Evolutionary conservation across 768 basidiomycete genomes (phyloP).

Genomic region (Lactifluus rugatus): DNA sequence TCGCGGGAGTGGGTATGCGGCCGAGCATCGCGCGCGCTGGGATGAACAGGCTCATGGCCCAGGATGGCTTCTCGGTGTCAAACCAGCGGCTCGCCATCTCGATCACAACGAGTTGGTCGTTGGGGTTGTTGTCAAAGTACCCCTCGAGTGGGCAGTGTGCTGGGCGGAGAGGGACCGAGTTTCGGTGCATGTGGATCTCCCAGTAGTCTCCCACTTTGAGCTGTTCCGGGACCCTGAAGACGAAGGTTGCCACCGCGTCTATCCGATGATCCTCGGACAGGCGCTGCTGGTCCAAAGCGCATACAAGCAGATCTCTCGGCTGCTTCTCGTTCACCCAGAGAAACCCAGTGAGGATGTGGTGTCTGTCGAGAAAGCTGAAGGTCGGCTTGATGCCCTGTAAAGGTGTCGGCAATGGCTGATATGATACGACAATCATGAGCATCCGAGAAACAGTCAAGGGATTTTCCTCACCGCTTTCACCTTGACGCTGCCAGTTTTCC

Average conservation of each 20-base stretch:
- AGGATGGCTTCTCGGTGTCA: background rate
- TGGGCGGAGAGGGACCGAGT: background rate
- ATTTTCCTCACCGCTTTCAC: background rate
- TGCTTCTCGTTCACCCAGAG: background rate
- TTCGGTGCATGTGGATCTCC: background rate
- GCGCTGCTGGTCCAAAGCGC: background rate
- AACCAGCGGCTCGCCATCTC: background rate
- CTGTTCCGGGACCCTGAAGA: background rate
- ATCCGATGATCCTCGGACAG: background rate
- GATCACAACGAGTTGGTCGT: background rate
- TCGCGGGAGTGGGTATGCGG: background rate
- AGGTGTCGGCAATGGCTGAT: background rate
- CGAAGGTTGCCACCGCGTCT: background rate
- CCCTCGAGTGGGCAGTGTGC: background rate
- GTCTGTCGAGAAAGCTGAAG: background rate
- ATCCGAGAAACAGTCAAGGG: background rate
- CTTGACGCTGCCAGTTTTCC: background rate
- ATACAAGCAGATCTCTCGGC: background rate
- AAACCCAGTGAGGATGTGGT: slow-evolving; percentile 1
- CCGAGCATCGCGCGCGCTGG: background rate
- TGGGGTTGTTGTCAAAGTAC: background rate
- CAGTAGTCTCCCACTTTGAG: background rate
- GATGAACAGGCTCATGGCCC: background rate
- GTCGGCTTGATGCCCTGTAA: background rate
- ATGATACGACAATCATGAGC: background rate